Conservation (phyloP, 106 monocot species). For the Dendrobium chrysotoxum region DNA sequence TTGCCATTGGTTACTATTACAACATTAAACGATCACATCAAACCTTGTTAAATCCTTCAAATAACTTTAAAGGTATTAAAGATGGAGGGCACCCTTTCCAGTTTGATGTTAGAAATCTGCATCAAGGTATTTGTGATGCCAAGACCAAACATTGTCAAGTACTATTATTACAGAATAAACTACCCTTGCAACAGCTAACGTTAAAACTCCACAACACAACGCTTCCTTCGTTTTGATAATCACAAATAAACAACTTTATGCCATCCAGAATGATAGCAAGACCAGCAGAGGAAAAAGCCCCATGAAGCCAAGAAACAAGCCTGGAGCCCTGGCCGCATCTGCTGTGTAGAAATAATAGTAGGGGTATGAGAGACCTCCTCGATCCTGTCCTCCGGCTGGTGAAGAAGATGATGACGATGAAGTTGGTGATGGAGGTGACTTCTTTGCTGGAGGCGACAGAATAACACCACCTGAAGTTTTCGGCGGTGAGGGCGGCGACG, state of each 20-base stretch:
- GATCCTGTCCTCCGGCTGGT: not conserved
- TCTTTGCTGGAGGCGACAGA: not conserved
- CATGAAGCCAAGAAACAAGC: not conserved
- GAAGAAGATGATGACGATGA: not conserved
- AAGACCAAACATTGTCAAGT: not conserved
- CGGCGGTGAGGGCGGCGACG: not conserved
- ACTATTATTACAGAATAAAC: not conserved
- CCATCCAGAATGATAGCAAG: not conserved
- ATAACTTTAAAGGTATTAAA: too few relatives aligned
- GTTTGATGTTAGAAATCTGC: not conserved
- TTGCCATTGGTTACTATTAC: too few relatives aligned
- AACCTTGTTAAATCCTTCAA: too few relatives aligned
- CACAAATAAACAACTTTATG: not conserved
- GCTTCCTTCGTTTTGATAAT: not conserved
- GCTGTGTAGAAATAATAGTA: conserved; percentile 8
- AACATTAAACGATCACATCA: too few relatives aligned
- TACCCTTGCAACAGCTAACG: not conserved
- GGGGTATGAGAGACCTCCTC: not conserved
- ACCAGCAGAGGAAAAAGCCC: not conserved
- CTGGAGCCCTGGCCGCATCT: not conserved
- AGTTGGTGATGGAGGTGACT: not conserved
- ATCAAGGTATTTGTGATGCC: not conserved
- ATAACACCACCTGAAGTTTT: not conserved
- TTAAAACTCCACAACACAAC: too few relatives aligned
- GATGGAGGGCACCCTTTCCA: too few relatives aligned